These are phyloP conservation scores for Pisolithus microcarpus DNA, from an alignment of 768 basidiomycete species.

Conservation along the genomic window DNA sequence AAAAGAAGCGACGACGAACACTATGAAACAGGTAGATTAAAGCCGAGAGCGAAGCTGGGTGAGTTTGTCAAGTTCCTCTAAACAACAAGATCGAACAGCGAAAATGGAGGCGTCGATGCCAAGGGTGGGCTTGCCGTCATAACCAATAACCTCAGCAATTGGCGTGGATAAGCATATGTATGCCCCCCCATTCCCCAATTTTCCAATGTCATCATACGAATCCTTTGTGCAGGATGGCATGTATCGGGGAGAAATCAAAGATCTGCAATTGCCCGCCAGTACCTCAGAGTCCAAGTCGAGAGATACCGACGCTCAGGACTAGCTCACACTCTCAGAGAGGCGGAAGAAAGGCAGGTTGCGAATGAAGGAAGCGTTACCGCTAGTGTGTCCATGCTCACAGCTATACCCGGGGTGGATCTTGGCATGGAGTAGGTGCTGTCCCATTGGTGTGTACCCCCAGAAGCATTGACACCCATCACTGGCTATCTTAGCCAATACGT, in stretches of 20 bases:
- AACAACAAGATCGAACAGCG: slow-evolving; percentile 27
- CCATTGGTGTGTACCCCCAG: neutral
- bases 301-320: slow-evolving; percentile 69
- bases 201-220: neutral
- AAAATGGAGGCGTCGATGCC: slow-evolving; percentile 59
- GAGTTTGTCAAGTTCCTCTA: slow-evolving; percentile 40
- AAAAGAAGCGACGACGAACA: slow-evolving; percentile 41
- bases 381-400: slow-evolving; percentile 91
- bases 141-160: slow-evolving; percentile 91
- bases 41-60: slow-evolving; percentile 38
- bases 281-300: slow-evolving; percentile 37
- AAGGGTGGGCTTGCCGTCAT: slow-evolving; percentile 67
- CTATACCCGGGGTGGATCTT: slow-evolving; percentile 96
- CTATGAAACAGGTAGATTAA: slow-evolving; percentile 42
- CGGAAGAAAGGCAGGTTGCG: slow-evolving; percentile 46
- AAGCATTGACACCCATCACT: slow-evolving; percentile 9
- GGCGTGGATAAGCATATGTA: slow-evolving; percentile 99
- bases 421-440: slow-evolving; percentile 87
- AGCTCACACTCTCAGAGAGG: slow-evolving; percentile 63
- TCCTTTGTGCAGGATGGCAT: slow-evolving; percentile 72
- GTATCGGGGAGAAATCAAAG: slow-evolving; percentile 89
- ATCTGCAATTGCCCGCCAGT: slow-evolving; percentile 49
- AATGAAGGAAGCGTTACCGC: slow-evolving; percentile 88
- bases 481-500: slow-evolving; percentile 48
- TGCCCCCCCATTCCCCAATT: neutral